Base-by-base conservation (phyloP, 1,284 basidiomycete species). In the Trametes sp. region DNA sequence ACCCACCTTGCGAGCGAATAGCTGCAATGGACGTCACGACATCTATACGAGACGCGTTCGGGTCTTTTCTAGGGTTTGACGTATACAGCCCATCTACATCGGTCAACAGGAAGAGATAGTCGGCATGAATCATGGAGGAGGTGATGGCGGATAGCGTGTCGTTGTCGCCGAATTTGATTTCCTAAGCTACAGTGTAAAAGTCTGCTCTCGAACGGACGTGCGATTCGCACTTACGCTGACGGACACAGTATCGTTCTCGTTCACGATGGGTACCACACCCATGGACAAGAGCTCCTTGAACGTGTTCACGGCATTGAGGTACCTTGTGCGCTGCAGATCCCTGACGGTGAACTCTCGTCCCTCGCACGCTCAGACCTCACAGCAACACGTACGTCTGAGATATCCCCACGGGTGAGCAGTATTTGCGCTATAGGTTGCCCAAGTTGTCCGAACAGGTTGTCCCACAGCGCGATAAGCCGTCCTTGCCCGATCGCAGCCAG, bases 81-180 rank as follows among this genome's bases (percentile, higher is more conserved):
- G 96, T 98, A 75, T 98, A 99, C 63, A 99, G 78, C 11, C 95
- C 95, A 69, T 98, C 96, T 7, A 99, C 98, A 71, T 99, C 98
- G 1, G 98, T 99, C 54, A 98, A 83, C 8, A 99, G 85, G 78
- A 98, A 98, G 13, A 99, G 86, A 74, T 96, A 99, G 76, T 99
- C 96, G 16, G 97, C 97, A 70, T 98, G 95, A 26, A 98, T 90
- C 89, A 99, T 96, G 4, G 94, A 94, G 1, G 96, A 93, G 0
- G 97, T 96, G 70, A 99, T 96, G 23, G 97, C 97, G 29, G 96
- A 98, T 21, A 99, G 82, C 0, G 97, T 98, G 75, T 99, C 98
- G 74, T 99, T 99, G 80, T 99, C 98, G 54, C 98, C 97, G 73
- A 99, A 99, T 90, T 97, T 97, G 70, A 99, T 98, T 89, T 99